phyloP scores from a whole-genome alignment of 2,329 filamentous ascomycete genomes.

The Botrytis pseudocinerea region DNA sequence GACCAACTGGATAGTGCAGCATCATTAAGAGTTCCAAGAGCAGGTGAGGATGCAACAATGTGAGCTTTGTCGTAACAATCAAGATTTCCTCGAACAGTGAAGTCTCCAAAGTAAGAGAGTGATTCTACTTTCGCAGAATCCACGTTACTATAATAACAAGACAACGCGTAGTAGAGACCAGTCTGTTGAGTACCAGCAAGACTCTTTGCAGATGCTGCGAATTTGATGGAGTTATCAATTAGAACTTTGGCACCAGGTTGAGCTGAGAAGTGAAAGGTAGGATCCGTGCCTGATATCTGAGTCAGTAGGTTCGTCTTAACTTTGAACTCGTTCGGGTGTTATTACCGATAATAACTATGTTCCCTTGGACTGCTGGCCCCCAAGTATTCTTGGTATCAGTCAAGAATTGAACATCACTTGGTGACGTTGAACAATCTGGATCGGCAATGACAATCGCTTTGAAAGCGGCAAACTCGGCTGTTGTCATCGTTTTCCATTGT shows the following conservation, averaged over 20 bases:
- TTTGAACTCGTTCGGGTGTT: not conserved
- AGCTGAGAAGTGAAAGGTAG: slow-evolving; percentile 24
- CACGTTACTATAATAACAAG: slow-evolving; percentile 45
- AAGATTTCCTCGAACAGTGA: slow-evolving; percentile 44
- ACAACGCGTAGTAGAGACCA: slow-evolving; percentile 47
- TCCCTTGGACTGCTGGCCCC: slow-evolving; percentile 46
- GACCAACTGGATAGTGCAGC: slow-evolving; percentile 45
- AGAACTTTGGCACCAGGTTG: slow-evolving; percentile 41
- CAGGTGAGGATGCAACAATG: slow-evolving; percentile 43
- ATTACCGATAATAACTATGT: slow-evolving; percentile 46
- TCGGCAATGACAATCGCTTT: slow-evolving; percentile 49
- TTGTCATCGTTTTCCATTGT: slow-evolving; percentile 45
- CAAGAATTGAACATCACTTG: slow-evolving; percentile 42
- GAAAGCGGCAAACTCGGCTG: slow-evolving; percentile 47
- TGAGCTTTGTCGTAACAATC: slow-evolving; percentile 46
- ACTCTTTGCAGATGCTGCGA: slow-evolving; percentile 40
- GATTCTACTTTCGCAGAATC: slow-evolving; percentile 35
- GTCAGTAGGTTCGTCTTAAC: not conserved
- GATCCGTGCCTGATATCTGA: slow-evolving; percentile 39
- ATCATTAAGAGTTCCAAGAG: slow-evolving; percentile 43
- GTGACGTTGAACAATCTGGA: slow-evolving; percentile 40
- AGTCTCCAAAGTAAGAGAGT: slow-evolving; percentile 44
- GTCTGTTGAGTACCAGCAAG: slow-evolving; percentile 35
- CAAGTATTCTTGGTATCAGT: slow-evolving; percentile 44
- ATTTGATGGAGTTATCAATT: slow-evolving; percentile 45